Evolutionary conservation across 345 rosid species (phyloP), one percentile per base, ranked within the genome.

Genomic region (Ailanthus altissimus): DNA sequence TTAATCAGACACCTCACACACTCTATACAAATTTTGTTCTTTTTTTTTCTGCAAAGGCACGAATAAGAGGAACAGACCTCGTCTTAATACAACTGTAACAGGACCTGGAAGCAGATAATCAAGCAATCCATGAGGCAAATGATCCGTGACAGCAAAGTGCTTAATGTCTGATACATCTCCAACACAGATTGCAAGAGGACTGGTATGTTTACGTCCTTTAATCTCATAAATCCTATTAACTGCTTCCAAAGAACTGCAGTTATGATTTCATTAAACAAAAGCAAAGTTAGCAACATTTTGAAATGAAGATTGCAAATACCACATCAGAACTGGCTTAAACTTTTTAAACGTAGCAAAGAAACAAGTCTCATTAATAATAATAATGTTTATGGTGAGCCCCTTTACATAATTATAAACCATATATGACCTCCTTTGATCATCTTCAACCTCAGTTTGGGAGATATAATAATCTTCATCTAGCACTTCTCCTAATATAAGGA

Each of bases 51-150:
- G 59, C 40, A 74, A 50, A 63, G 50, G 21, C 18, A 21, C 18
- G 66, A 50, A 61, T 32, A 68, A 59, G 70, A 75, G 60, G 76
- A 50, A 58, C 86, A 28, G 64, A 95, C 98, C 98, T 91, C 97
- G 88, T 60, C 64, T 84, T 72, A 95, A 83, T 13, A 95, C 85
- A 21, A 92, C 86, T 32, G 99, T 95, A 51, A 96, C 98, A 21
- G 99, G 97, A 36, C 98, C 98, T 0, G 99, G 98, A 62, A 93
- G 93, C 77, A 96, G 94, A 14, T 91, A 78, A 72, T 83, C 84
- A 4, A 93, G 97, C 83, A 96, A 82, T 75, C 94, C 94, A 64
- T 73, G 80, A 51, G 99, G 97, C 68, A 96, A 78, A 86, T 92
- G 97, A 66, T 89, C 91, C 21, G 86, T 88, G 12, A 75, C 84